phyloP scores from a whole-genome alignment of 2,329 filamentous ascomycete genomes.

The Fusarium buxicola region DNA sequence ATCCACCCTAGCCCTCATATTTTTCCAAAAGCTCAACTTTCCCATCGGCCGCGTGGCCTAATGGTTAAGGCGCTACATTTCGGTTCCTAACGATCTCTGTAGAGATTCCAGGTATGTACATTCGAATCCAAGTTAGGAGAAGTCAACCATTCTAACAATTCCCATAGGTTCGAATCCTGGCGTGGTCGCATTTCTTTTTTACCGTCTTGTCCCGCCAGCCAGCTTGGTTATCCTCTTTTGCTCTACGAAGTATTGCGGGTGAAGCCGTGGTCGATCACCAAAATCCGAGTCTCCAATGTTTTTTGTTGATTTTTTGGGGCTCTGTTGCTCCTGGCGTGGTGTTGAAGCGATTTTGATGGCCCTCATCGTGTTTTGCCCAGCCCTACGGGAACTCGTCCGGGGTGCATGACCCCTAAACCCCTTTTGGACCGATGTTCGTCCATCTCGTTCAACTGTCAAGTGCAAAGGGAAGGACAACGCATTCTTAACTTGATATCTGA shows the following conservation, averaged over 20 bases:
- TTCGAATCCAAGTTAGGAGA: no score
- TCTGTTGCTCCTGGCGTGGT: neutral
- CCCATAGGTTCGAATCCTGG: conserved; percentile 56
- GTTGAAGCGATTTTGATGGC: conserved; percentile 1
- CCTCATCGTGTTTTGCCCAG: neutral
- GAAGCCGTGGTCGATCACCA: no score
- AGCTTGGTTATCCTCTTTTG: no score
- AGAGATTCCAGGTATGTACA: conserved; percentile 59
- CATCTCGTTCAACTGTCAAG: neutral
- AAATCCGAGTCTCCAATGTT: no score
- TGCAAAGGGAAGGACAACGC: neutral
- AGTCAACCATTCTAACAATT: no score
- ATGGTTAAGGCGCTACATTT: conserved; percentile 60
- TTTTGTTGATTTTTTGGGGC: neutral
- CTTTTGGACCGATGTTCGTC: neutral
- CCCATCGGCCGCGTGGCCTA: conserved; percentile 56
- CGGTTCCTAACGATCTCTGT: conserved; percentile 50
- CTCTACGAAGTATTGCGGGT: no score
- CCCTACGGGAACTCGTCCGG: conserved; percentile 10
- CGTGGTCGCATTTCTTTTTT: conserved; percentile 50
- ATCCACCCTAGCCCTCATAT: neutral
- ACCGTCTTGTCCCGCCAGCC: neutral
- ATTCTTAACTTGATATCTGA: neutral
- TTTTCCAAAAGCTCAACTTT: rapidly evolving
- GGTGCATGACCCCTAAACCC: neutral